Percentiles rank a stretch among this genome's conserved stretches.
phyloP scores from a whole-genome alignment of 2,329 filamentous ascomycete species.

The Aspergillus floridensis region DNA sequence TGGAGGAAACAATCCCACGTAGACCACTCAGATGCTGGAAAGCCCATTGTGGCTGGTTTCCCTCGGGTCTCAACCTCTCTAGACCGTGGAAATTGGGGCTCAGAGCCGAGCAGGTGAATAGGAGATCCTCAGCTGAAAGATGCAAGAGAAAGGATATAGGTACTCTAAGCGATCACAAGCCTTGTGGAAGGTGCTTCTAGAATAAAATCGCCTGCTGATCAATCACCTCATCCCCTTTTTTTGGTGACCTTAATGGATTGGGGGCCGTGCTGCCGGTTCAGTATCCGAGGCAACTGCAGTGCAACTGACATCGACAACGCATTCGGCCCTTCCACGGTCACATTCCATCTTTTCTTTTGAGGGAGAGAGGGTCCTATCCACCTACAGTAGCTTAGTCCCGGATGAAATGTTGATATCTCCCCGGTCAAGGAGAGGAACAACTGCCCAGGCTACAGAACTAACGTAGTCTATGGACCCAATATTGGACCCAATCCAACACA shows the following conservation, averaged over 20 bases:
- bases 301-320: no score
- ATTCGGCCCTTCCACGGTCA: no score
- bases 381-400: no score
- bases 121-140: background rate
- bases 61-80: background rate
- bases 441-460: no score
- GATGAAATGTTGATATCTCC: no score
- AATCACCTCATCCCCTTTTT: background rate
- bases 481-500: no score
- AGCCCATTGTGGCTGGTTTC: background rate
- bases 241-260: background rate
- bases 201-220: background rate
- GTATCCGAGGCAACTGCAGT: background rate
- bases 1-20: background rate
- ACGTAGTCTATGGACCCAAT: no score
- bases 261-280: background rate
- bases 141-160: background rate
- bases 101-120: background rate
- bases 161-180: background rate
- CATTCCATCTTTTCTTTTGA: no score
- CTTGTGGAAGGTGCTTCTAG: slow-evolving; percentile 5
- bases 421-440: no score
- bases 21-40: background rate
- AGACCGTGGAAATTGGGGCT: background rate
- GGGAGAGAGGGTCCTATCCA: no score